Evolutionary conservation across 345 rosid genomes (phyloP), one percentile per base, ranked within the genome.

Genomic region (Dovyalis caffra): DNA sequence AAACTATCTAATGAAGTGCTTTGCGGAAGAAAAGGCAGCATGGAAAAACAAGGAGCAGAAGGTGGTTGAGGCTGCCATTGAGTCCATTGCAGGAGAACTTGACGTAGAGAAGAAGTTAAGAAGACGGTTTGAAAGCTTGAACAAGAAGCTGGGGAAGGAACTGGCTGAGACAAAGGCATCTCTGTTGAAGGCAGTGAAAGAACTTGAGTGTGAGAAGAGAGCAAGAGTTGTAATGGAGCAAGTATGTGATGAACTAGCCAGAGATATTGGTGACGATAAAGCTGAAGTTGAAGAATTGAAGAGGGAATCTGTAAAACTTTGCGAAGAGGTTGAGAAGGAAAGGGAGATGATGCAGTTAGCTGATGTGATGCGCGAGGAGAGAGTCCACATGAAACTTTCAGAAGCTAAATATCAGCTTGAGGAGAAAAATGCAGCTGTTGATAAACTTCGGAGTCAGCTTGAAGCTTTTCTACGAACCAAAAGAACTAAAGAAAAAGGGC

Each of bases 41-140:
- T 95, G 99, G 99, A 88, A 87, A 85, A 88, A 80, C 91, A 88
- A 85, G 66, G 99, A 95, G 88, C 92, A 87, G 80, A 87, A 90
- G 79, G 85, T 90, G 74, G 91, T 95, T 28, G 97, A 89, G 84
- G 96, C 94, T 71, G 98, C 99, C 63, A 91, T 95, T 58, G 99
- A 93, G 73, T 90, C 97, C 33, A 78, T 95, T 74, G 96, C 90
- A 2, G 92, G 95, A 68, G 97, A 95, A 72, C 98, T 93, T 45
- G 97, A 95, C 29, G 90, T 87, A 37, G 99, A 91, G 77, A 90
- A 86, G 86, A 93, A 91, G 78, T 78, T 95, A 78, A 88, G 99
- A 81, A 87, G 92, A 81, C 80, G 92, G 67, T 79, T 87, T 33
- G 99, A 93, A 80, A 82, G 98, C 85, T 87, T 95, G 85, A 95